Evolutionary conservation across 2,329 filamentous ascomycete genomes (phyloP).

Genomic region (Fusarium miscanthi): DNA sequence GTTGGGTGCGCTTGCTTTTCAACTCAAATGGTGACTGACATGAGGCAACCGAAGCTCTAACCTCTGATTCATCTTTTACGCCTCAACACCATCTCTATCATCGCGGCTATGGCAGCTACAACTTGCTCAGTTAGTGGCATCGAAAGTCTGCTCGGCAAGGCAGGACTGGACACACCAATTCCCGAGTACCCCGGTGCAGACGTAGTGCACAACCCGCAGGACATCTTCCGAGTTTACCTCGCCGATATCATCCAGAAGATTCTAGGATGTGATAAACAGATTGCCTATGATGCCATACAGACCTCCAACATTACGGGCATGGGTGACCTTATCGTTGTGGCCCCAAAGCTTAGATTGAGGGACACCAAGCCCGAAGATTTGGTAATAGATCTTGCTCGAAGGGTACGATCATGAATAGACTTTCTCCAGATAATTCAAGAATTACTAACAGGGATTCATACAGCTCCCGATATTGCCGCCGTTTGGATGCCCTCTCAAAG

Average conservation of each 20-base stretch:
- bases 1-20: not conserved
- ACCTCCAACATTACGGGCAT: conserved; percentile 40
- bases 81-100: not conserved
- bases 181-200: conserved; percentile 38
- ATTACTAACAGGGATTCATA: too few species aligned
- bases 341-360: conserved; percentile 39
- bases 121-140: conserved; percentile 40
- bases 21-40: not conserved
- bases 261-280: too few species aligned
- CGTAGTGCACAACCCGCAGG: conserved; percentile 42
- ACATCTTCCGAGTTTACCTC: conserved; percentile 43
- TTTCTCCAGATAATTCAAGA: too few species aligned
- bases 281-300: conserved; percentile 46
- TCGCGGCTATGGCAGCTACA: conserved; percentile 39
- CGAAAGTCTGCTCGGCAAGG: conserved; percentile 35
- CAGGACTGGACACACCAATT: conserved; percentile 37
- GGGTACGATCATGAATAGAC: too few species aligned
- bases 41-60: not conserved
- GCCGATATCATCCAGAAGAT: too few species aligned
- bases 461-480: too few species aligned
- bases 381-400: conserved; percentile 36
- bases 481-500: conserved; percentile 36
- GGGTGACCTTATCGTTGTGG: conserved; percentile 43
- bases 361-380: conserved; percentile 29
- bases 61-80: not conserved